Evolutionary conservation across 371 early-diverging fungal genomes (phyloP), one percentile per base, ranked within the genome.

Genomic region (Cokeromyces recurvatus): DNA sequence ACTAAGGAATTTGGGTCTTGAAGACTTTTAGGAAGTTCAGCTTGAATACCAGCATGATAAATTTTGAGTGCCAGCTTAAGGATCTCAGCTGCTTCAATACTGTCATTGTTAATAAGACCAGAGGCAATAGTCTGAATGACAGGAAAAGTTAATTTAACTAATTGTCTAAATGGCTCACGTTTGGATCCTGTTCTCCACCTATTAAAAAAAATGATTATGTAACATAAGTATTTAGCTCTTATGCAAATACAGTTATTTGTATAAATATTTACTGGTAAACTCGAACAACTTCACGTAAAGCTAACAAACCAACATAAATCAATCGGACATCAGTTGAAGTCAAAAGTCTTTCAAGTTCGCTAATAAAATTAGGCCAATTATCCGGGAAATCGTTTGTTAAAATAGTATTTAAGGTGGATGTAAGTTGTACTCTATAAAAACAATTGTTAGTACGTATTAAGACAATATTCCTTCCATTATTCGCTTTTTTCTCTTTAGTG

Each of bases 331-430:
- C 86, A 45, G 76, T 64, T 3, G 85, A 76, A 29, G 87, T 72
- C 15, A 94, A 67, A 46, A 81, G 54, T 43, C 66, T 68, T 57
- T 79, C 74, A 38, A 86, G 63, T 43, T 81, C 77, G 45, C 68
- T 79, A 17, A 91, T 70, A 58, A 87, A 91, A 35, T 85, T 79
- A 10, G 93, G 87, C 91, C 92, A 96, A 39, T 85, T 76, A 20
- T 84, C 77, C 17, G 89, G 91, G 53, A 82, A 91, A 51, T 94
- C 94, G 51, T 74, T 68, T 29, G 70, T 63, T 31, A 93, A 59
- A 36, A 91, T 86, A 10, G 78, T 68, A 21, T 80, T 77, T 27
- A 93, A 66, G 23, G 83, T 82, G 20, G 84, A 78, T 38, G 85
- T 76, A 48, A 94, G 71, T 62, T 93, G 92, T 8, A 84, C 70